phyloP scores from a whole-genome alignment of 2,329 filamentous ascomycete genomes.

The Trichoderma guizhouense region DNA sequence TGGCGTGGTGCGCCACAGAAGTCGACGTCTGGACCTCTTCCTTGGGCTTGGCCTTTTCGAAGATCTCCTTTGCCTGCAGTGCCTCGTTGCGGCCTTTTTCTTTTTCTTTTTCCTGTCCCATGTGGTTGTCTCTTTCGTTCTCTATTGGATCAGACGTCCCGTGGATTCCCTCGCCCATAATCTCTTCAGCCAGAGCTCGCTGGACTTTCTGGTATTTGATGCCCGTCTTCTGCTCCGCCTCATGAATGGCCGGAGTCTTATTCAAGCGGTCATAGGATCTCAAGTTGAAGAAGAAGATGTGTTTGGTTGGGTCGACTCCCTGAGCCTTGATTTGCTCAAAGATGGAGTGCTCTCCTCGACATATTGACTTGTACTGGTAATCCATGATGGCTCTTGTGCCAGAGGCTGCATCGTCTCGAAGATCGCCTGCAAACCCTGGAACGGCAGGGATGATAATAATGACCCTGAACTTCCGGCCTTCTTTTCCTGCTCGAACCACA shows the following conservation, averaged over 20 bases:
- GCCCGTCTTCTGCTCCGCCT: constrained; percentile 76
- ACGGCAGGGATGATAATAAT: constrained; percentile 89
- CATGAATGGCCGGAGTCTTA: constrained; percentile 68
- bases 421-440: constrained; percentile 89
- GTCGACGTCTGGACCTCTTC: constrained; percentile 37
- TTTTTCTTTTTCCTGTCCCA: constrained; percentile 40
- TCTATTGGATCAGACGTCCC: constrained; percentile 43
- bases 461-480: constrained; percentile 82
- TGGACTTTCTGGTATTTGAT: constrained; percentile 84
- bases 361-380: constrained; percentile 96
- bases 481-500: constrained; percentile 74
- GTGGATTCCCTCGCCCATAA: constrained; percentile 74
- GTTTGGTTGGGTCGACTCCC: constrained; percentile 71
- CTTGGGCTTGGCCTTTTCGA: constrained; percentile 47
- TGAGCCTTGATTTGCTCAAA: constrained; percentile 70
- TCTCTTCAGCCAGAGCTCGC: constrained; percentile 80
- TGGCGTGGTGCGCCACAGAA: constrained; percentile 72
- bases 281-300: constrained; percentile 93
- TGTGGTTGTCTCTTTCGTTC: constrained; percentile 46
- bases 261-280: constrained; percentile 91
- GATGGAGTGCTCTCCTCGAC: constrained; percentile 86
- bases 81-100: constrained; percentile 37
- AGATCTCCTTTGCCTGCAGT: constrained; percentile 48
- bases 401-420: constrained; percentile 75
- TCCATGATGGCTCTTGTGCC: constrained; percentile 97